These are phyloP conservation scores for Fulvia fulva DNA, from an alignment of 2,329 filamentous ascomycete genomes.

Conservation along the genomic window DNA sequence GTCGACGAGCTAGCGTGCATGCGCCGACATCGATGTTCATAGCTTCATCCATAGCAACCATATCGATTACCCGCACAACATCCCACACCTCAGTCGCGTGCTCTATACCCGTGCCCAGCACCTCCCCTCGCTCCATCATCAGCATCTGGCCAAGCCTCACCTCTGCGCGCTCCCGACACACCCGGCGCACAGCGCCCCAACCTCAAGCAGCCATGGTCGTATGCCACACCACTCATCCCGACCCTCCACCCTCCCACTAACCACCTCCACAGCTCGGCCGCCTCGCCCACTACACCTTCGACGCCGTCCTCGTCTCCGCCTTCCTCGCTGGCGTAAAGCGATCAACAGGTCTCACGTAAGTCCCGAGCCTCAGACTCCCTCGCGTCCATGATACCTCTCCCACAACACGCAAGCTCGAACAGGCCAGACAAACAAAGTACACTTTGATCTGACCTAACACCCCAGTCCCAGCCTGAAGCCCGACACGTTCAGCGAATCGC, in stretches of 20 bases:
- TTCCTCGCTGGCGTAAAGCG: slow-evolving; percentile 96
- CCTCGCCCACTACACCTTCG: slow-evolving; percentile 91
- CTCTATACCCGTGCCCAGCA: not conserved
- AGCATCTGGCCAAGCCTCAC: too few relatives aligned
- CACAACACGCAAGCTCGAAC: not conserved
- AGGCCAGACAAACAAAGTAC: not conserved
- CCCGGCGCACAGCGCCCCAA: not conserved
- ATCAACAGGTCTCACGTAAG: slow-evolving; percentile 96
- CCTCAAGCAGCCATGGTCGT: slow-evolving; percentile 8
- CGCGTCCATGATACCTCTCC: not conserved
- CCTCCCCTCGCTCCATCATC: too few relatives aligned
- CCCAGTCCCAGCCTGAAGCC: slow-evolving; percentile 76
- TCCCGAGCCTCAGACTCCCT: slow-evolving; percentile 32
- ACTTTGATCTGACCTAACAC: slow-evolving; percentile 42
- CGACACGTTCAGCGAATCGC: slow-evolving; percentile 78
- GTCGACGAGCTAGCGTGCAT: not conserved
- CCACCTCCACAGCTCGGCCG: slow-evolving; percentile 79
- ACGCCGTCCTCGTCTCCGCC: slow-evolving; percentile 92
- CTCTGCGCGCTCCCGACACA: not conserved
- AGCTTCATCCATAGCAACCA: not conserved
- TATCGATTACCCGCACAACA: not conserved
- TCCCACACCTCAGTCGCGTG: not conserved
- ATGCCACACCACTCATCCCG: not conserved
- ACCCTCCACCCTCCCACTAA: slow-evolving; percentile 36
- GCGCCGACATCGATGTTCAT: not conserved